Evolutionary conservation across 768 basidiomycete species (phyloP).

Genomic region (Boletellus sp.): DNA sequence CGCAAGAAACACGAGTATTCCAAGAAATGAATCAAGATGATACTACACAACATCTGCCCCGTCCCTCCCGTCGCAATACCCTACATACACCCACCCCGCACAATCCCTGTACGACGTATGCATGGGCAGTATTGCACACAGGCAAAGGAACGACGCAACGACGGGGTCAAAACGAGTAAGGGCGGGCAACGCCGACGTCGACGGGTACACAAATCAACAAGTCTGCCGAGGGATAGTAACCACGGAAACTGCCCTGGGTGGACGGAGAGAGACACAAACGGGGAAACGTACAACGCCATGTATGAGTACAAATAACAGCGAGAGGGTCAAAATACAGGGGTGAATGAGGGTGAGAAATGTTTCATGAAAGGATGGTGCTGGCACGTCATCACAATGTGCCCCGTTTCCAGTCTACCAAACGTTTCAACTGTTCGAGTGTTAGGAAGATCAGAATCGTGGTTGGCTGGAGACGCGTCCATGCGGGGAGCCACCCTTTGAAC

Average conservation of each 20-base stretch:
- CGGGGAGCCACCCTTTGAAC: conserved; percentile 91
- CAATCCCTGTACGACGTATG: conserved; percentile 1
- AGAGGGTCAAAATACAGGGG: too few species aligned
- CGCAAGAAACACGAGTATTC: too few species aligned
- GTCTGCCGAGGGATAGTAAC: too few species aligned
- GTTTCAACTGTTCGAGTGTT: conserved; percentile 79
- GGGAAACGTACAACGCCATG: neutral
- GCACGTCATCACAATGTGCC: conserved; percentile 17
- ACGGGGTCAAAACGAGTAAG: neutral
- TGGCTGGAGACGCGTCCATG: conserved; percentile 81
- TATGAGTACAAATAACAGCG: neutral
- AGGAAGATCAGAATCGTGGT: conserved; percentile 88
- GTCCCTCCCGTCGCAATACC: neutral
- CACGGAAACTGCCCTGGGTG: too few species aligned
- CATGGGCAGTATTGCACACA: conserved; percentile 4
- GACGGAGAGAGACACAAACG: neutral
- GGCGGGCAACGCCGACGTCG: neutral
- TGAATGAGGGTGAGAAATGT: neutral
- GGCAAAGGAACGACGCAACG: neutral
- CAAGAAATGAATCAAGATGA: too few species aligned
- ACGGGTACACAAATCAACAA: too few species aligned
- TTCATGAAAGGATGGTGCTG: neutral
- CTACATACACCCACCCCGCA: neutral
- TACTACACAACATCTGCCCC: too few species aligned
- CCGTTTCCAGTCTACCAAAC: conserved; percentile 59